Base-by-base conservation (phyloP, 129 eudicot genomes). In the Pittosporum tobira region DNA sequence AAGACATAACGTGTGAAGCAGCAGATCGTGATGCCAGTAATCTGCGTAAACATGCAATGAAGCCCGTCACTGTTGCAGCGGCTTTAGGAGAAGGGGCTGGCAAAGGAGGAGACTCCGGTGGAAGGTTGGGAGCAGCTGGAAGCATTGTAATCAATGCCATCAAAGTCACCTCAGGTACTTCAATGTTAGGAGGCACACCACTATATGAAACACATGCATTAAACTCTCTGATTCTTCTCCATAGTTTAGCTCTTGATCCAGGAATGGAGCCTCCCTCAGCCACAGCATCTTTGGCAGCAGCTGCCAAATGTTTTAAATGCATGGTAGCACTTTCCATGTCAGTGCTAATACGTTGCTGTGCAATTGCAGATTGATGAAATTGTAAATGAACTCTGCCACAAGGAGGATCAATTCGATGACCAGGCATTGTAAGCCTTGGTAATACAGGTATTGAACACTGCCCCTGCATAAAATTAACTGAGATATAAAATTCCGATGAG, bases 81-180 rank as follows among this genome's bases (percentile, higher is more conserved):
- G 95, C 98, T 91, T 91, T 91, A 20, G 98, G 98, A 52, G 98
- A 91, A 66, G 95, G 98, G 38, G 94, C 84, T 11, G 98, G 98
- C 68, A 86, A 68, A 45, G 98, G 95, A 31, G 93, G 94, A 23
- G 89, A 69, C 51, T 86, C 98, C 18, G 98, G 95, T 20, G 95
- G 98, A 47, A 83, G 77, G 77, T 86, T 91, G 25, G 98, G 98
- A 50, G 80, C 78, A 44, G 95, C 94, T 51, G 98, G 98, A 30
- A 91, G 84, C 89, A 91, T 73, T 61, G 98, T 91, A 62, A 91
- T 91, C 72, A 91, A 79, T 52, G 98, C 98, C 98, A 91, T 91
- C 63, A 91, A 74, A 47, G 94, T 86, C 71, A 91, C 98, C 76
- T 91, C 98, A 68, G 98, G 98, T 61, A 91, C 98, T 74, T 91